Evolutionary conservation across 192 early-diverging fungal species (phyloP), one percentile per base, ranked within the genome.

Genomic region (Entomortierella lignicola): DNA sequence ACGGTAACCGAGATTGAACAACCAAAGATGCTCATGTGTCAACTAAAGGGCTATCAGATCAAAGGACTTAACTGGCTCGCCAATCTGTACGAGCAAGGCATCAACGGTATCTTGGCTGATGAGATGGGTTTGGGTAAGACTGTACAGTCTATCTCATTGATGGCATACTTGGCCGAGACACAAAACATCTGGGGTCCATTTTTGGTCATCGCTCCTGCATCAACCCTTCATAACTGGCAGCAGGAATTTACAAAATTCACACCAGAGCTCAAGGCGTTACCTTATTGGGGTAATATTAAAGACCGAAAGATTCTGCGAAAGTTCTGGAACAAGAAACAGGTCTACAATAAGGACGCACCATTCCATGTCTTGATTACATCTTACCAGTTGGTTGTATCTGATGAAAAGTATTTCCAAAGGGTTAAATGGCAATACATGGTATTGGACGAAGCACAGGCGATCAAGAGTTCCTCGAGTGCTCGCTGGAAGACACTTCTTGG

Each of bases 391-490:
- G 89, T 85, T 7, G 88, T 95, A 20, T 84, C 90, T n/a, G 96
- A 97, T 61, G 89, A 92, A 55, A 85, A 85, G 42, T 91, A 95
- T 66, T 89, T 97, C 52, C 87, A 90, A 59, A 84, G 94, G 26
- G 90, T 94, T 59, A 92, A 93, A 81, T 97, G 96, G 96, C 94
- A 96, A 85, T 97, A 97, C 69, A 95, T 97, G 94, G 88, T 97
- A 32, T 85, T 97, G 34, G 96, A 97, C 79, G 96, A 97, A 82
- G 96, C 96, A 8, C 96, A 97, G 77, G 93, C 93, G 8, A 97
- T 97, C 82, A 97, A 97, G 81, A 93, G 90, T 68, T 96, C 93
- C n/a, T 83, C 91, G 13, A 86, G 89, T 81, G 88, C 91, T n/a
- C 89, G 94, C 30, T 97, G 96, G 95, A 93, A 95, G 64, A 91